phyloP scores from a whole-genome alignment of 1,284 basidiomycete species.

The Ustilago lituana region DNA sequence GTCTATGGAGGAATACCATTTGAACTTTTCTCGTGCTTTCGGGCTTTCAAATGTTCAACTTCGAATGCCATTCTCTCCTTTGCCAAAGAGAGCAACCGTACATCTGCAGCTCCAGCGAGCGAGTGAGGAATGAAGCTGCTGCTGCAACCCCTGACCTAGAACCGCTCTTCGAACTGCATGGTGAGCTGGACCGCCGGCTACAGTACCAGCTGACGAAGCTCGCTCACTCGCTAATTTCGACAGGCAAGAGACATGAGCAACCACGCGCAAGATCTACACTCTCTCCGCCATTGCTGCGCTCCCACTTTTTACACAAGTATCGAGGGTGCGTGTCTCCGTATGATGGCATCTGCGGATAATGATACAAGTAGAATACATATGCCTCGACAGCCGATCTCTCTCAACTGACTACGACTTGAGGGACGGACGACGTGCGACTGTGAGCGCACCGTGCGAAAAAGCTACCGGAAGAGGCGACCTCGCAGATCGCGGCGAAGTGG shows the following conservation, averaged over 20 bases:
- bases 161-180: not conserved
- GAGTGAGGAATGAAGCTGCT: not conserved
- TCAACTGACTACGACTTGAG: constrained; percentile 2
- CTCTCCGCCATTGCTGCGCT: no score
- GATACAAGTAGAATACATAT: no score
- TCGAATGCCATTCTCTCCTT: not conserved
- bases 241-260: no score
- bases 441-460: constrained; percentile 25
- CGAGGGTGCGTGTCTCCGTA: no score
- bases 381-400: not conserved
- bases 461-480: constrained; percentile 12
- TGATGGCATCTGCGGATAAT: no score
- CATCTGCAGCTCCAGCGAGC: not conserved
- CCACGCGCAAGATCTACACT: no score
- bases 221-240: no score
- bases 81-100: not conserved
- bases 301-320: no score
- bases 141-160: not conserved
- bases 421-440: constrained; percentile 18
- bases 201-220: no score
- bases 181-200: no score
- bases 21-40: constrained; percentile 26
- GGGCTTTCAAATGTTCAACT: constrained; percentile 29
- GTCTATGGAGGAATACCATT: not conserved
- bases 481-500: constrained; percentile 6